Evolutionary conservation across 2,329 filamentous ascomycete species (phyloP), one percentile per base, ranked within the genome.

Genomic region (Leptographium galeiforme): DNA sequence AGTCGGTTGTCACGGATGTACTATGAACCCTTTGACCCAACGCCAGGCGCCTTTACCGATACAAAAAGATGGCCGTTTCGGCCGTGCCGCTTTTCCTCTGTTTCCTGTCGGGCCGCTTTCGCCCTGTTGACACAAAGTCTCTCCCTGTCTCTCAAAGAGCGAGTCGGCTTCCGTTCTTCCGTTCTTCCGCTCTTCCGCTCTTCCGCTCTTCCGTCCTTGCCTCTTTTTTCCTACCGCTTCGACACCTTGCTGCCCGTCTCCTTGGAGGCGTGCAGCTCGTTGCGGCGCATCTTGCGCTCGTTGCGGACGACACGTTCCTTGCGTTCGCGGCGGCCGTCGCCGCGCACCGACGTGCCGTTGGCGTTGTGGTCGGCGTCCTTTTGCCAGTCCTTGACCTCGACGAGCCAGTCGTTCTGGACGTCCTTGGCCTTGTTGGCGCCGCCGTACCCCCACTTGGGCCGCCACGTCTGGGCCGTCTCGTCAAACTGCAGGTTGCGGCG

Each of bases 381-480:
- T 67, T 84, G 80, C 67, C 85, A 80, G 64, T 95, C 85, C 49
- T 57, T 57, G 52, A 98, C 84, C 78, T 97, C 93, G 55, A 96
- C 88, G 61, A 96, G 73, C 87, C 90, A 95, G 63, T 95, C 84
- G 59, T 81, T 76, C 69, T 94, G 84, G 19, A 80, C 85, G 57
- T 83, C 82, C 75, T 93, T 91, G 57, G 83, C 82, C 75, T 93
- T 91, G 69, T 93, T 93, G 67, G 87, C 83, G 57, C 85, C 90
- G 72, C 91, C 86, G 73, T 93, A 95, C 0, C 93, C 93, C 89
- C 91, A 98, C 70, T 89, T 90, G 58, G 87, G 85, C 65, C 89
- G 86, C 89, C 89, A 97, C 67, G 93, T 87, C 59, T 87, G 86
- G 36, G 74, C 86, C 55, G 77, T 81, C 69, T 95, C 87, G 68